These are phyloP conservation scores for Sugiyamaella mastotermitis DNA, from an alignment of 805 yeast genomes.

Conservation along the genomic window DNA sequence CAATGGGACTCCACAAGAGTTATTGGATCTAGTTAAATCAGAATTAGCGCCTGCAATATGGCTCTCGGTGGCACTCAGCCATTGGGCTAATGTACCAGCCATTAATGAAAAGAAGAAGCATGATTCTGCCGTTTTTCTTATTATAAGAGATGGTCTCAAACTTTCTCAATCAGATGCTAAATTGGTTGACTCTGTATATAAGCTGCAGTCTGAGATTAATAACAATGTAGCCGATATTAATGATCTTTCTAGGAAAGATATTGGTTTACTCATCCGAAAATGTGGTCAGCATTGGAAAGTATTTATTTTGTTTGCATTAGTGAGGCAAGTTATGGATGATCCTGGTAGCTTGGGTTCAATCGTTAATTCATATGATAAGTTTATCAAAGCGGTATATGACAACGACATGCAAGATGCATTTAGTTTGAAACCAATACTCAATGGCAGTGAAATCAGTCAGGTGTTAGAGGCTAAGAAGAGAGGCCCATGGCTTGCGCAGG, in stretches of 20 bases:
- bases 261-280: conserved; percentile 55
- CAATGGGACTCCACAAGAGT: neutral
- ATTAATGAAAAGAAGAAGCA: conserved; percentile 34
- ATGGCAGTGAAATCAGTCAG: conserved; percentile 54
- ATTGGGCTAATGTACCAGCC: conserved; percentile 40
- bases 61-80: conserved; percentile 44
- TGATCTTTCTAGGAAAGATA: conserved; percentile 37
- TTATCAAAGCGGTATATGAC: conserved; percentile 28
- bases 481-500: conserved; percentile 78
- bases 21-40: neutral
- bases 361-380: conserved; percentile 12
- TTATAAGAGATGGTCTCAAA: conserved; percentile 66
- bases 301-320: conserved; percentile 34
- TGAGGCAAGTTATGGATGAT: conserved; percentile 28
- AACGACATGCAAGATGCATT: conserved; percentile 39
- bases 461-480: conserved; percentile 49
- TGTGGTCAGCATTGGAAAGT: conserved; percentile 48
- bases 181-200: conserved; percentile 41
- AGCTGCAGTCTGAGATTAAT: conserved; percentile 27
- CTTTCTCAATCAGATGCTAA: conserved; percentile 53
- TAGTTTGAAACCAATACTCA: conserved; percentile 56
- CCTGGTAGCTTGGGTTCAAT: conserved; percentile 29
- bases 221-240: conserved; percentile 3
- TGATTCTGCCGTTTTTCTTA: conserved; percentile 40
- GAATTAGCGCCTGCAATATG: conserved; percentile 31